phyloP scores from a whole-genome alignment of 495 filamentous ascomycete genomes.

The Emericellopsis terricola region DNA sequence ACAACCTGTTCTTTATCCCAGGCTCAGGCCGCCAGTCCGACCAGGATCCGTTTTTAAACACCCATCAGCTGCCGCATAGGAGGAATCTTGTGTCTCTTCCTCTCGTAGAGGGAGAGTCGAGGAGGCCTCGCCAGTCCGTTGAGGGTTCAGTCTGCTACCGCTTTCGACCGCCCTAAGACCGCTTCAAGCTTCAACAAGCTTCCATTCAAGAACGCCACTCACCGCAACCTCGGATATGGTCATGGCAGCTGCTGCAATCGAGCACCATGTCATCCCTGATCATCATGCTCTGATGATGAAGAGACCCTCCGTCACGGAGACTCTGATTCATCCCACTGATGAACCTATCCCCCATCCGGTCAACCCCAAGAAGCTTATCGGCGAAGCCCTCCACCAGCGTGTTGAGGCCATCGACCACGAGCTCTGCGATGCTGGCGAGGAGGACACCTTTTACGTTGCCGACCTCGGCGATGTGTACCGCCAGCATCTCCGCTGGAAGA shows the following conservation, averaged over 20 bases:
- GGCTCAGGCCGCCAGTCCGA: slow-evolving; percentile 34
- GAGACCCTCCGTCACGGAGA: background rate
- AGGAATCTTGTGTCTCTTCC: slow-evolving; percentile 90
- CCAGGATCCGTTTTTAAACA: slow-evolving; percentile 14
- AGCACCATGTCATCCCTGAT: slow-evolving; percentile 23
- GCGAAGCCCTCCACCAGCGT: slow-evolving; percentile 62
- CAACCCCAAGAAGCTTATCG: slow-evolving; percentile 41
- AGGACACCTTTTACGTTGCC: slow-evolving; percentile 95
- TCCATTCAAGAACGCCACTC: slow-evolving; percentile 5
- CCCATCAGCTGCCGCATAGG: slow-evolving; percentile 87
- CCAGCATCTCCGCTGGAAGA: slow-evolving; percentile 96
- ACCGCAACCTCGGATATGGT: slow-evolving; percentile 26
- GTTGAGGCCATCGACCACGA: slow-evolving; percentile 71
- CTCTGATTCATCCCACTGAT: slow-evolving; percentile 4
- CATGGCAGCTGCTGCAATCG: slow-evolving; percentile 33
- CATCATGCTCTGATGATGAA: slow-evolving; percentile 28
- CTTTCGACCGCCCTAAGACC: slow-evolving; percentile 79
- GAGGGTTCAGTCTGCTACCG: slow-evolving; percentile 57
- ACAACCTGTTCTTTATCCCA: slow-evolving; percentile 29
- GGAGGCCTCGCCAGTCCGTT: slow-evolving; percentile 70
- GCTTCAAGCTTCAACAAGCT: slow-evolving; percentile 6
- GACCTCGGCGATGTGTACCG: slow-evolving; percentile 98
- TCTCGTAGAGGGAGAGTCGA: slow-evolving; percentile 88
- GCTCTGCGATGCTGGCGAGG: slow-evolving; percentile 69
- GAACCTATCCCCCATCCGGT: slow-evolving; percentile 15